Base-by-base conservation (phyloP, 1,284 basidiomycete genomes). In the Ganoderma sp. region DNA sequence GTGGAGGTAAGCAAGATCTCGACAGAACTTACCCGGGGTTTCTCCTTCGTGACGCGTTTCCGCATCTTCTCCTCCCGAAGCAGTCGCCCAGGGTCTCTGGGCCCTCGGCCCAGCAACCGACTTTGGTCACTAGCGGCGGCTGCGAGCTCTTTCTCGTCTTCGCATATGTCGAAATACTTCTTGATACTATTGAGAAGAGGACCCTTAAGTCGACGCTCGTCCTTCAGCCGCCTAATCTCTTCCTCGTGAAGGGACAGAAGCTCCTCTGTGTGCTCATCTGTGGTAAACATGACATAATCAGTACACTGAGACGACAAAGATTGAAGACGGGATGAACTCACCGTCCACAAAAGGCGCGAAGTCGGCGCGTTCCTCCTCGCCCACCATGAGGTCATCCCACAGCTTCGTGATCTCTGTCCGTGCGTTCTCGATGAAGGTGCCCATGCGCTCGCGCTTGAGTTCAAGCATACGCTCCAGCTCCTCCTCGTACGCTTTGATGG, bases 1-100 rank as follows among this genome's bases (percentile, higher is more conserved):
- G 58, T 9, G 65, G 39, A n/a, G 42, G 63, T 43, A 34, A 67
- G n/a, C 9, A 37, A 66, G 5, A 48, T 15, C 22, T 32, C 22
- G 19, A 25, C 14, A 45, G 8, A n/a, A 78, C 90, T 69, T 75
- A 97, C 96, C 77, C 93, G 89, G 32, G 97, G 97, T 79, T 98
- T 99, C 81, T 98, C 92, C 77, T 95, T 93, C 71, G 87, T 87
- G n/a, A 99, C 95, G 14, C 97, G 85, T 81, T 98, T 99, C 64
- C 97, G 87, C 91, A 98, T 96, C 86, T 98, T 98, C 82, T 99
- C 97, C 80, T 99, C 97, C 60, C 95, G 85, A 60, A 99, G 81
- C 60, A 99, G 80, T 70, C 88, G 84, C 63, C 87, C 93, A 66
- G 87, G 94, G 85, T 90, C 92, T 66, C 95, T 84, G 28, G 88